Base-by-base conservation (phyloP, 257 asterid genomes). In the Solanum appendiculatum region DNA sequence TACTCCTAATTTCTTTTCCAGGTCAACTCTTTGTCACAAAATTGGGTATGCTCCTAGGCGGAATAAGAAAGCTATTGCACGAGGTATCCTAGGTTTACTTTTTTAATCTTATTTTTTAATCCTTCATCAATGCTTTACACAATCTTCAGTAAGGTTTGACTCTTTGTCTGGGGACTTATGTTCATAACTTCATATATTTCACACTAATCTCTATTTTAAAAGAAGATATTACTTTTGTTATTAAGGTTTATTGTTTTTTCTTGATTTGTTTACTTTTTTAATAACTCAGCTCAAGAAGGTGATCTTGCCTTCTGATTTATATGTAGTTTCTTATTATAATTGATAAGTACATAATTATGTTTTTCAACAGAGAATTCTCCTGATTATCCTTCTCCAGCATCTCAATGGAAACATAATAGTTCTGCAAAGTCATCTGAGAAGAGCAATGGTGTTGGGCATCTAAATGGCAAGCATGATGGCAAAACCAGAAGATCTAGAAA, bases 41-140 rank as follows among this genome's bases (percentile, higher is more conserved):
- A 97, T 97, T 91, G 99, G 99, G 88, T 97, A 97, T 93, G 95
- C 98, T 88, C 93, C 96, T 16, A 91, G 98, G 37, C 78, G 88
- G 85, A 58, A 18, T 82, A 96, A 88, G 91, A 92, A 88, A 16
- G 40, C 84, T 25, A 21, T 63, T 81, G 93, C 88, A 86, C 88
- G 86, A 93, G 98, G 96, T 94, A 93, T 89, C 31, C 56, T 54
- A 63, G 69, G 9, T 21, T 15, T 8, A 9, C 11, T 25, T 8
- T 18, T 83, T 66, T 29, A 72, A 7, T 58, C 86, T 64, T 58
- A 8, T 7, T 21, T 23, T n/a, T 81, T 21, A 70, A 18, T 42
- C 25, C 85, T 34, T 25, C 7, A n/a, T 46, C 83, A 9, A 16
- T n/a, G 14, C 83, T 46, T n/a, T 3, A 33, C 51, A 81, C 84